Conservation (phyloP, 1,284 basidiomycete species). For the Agaricales sp. region DNA sequence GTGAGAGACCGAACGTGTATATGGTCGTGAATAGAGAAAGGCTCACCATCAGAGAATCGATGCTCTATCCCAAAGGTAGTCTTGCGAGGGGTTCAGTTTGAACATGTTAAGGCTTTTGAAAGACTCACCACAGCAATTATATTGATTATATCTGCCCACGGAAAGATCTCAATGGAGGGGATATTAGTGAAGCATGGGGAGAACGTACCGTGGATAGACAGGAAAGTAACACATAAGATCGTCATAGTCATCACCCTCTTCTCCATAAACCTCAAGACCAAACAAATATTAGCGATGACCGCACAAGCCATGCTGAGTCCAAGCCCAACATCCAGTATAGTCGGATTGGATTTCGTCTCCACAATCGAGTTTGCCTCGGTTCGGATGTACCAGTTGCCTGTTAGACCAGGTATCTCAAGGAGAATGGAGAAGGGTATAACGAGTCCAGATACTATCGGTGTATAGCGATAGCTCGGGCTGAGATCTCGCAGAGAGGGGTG, state of each 20-base stretch:
- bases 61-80: conserved; percentile 63
- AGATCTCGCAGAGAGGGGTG: conserved; percentile 87
- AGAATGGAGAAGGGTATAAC: conserved; percentile 72
- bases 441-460: conserved; percentile 62
- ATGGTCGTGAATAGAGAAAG: conserved; percentile 29
- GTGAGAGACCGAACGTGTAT: neutral
- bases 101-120: too few species aligned
- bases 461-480: conserved; percentile 42
- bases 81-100: too few species aligned
- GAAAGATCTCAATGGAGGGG: neutral
- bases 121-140: conserved; percentile 45
- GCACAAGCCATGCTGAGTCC: conserved; percentile 61
- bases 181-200: neutral
- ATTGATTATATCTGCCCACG: conserved; percentile 55
- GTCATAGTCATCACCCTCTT: conserved; percentile 52
- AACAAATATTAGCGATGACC: conserved; percentile 57
- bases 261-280: conserved; percentile 69
- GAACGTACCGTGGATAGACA: conserved; percentile 55
- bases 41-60: conserved; percentile 58
- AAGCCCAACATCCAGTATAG: conserved; percentile 52
- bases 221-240: conserved; percentile 46
- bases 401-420: conserved; percentile 71
- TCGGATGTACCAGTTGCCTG: conserved; percentile 54
- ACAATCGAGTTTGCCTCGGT: conserved; percentile 36
- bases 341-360: conserved; percentile 42